Evolutionary conservation across 805 yeast genomes (phyloP), one percentile per base, ranked within the genome.

Genomic region (Isabelozyma gotoi): DNA sequence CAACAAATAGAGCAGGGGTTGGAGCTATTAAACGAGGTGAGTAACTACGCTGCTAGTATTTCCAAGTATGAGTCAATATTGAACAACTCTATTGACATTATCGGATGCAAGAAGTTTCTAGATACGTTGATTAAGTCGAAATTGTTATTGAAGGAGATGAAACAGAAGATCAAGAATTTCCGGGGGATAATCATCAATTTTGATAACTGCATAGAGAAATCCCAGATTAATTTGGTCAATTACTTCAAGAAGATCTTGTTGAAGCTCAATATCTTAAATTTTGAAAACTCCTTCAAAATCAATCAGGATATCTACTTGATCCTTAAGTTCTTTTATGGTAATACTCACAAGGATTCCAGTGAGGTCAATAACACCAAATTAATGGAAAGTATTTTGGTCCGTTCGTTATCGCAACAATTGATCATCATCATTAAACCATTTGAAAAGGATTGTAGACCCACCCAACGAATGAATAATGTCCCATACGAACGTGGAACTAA

Each of bases 101-200:
- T 65, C 29, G 78, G 80, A n/a, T 53, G 68, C 20, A 54, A 54
- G 32, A 63, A 67, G 47, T 71, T 57, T 56, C 53, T 67, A 42
- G 57, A 55, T 38, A 51, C 65, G 37, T 51, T 70, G 40, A 42
- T 43, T 14, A 65, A 72, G 52, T 67, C 82, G 42, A 73, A 73
- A 51, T 67, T 62, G 43, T 61, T 83, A 48, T 53, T 81, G 42
- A 67, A 66, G 36, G 74, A 73, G 48, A 64, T 79, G 64, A 57
- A 53, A 57, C 64, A 43, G 48, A 64, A 60, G 32, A 63, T 78
- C 48, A 71, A 67, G 42, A 80, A 77, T 43, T 88, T 86, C 55
- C 78, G 77, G 43, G 94, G 95, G 18, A 78, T 89, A 4, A 67
- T 80, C 35, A 77, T 79, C 24, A 82, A 81, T 55, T 68, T 87